Evolutionary conservation across 1,284 basidiomycete species (phyloP).

Genomic region (Ustilago vetiveriae): DNA sequence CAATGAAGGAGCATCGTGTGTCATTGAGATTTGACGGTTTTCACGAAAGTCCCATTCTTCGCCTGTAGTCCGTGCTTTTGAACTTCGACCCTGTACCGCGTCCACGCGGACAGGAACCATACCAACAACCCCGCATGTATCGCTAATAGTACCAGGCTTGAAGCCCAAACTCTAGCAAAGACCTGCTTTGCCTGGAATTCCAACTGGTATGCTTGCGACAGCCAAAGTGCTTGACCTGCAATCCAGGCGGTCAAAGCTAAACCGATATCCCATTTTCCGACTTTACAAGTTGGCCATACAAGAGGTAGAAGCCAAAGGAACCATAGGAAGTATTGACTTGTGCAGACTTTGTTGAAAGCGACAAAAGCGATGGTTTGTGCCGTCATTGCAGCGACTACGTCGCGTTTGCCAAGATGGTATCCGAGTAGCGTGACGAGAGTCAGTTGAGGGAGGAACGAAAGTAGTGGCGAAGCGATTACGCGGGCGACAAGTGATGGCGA

Average conservation of each 20-base stretch:
- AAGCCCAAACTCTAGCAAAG: constrained; percentile 56
- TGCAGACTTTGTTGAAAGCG: constrained; percentile 97
- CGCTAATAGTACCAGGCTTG: constrained; percentile 48
- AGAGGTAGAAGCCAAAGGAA: constrained; percentile 90
- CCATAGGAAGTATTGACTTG: constrained; percentile 98
- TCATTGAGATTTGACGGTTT: constrained; percentile 34
- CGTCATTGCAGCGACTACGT: constrained; percentile 84
- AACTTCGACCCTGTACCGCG: constrained; percentile 19
- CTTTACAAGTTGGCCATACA: constrained; percentile 74
- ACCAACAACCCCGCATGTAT: constrained; percentile 45
- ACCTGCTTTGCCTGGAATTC: constrained; percentile 61
- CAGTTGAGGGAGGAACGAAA: constrained; percentile 76
- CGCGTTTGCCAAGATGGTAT: constrained; percentile 73
- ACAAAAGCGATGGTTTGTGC: constrained; percentile 91
- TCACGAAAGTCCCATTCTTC: constrained; percentile 8
- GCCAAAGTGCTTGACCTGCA: constrained; percentile 69
- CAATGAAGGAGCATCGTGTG: no score
- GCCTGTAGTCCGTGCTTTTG: constrained; percentile 27
- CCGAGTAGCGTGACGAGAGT: constrained; percentile 75
- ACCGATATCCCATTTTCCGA: constrained; percentile 13
- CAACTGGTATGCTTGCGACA: constrained; percentile 61
- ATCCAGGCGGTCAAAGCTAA: constrained; percentile 75
- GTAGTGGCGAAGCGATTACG: constrained; percentile 45
- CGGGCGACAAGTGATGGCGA: constrained; percentile 6
- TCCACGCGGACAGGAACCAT: constrained; percentile 55